Base-by-base conservation (phyloP, 2,329 filamentous ascomycete genomes). In the Teratosphaeria gauchensis region DNA sequence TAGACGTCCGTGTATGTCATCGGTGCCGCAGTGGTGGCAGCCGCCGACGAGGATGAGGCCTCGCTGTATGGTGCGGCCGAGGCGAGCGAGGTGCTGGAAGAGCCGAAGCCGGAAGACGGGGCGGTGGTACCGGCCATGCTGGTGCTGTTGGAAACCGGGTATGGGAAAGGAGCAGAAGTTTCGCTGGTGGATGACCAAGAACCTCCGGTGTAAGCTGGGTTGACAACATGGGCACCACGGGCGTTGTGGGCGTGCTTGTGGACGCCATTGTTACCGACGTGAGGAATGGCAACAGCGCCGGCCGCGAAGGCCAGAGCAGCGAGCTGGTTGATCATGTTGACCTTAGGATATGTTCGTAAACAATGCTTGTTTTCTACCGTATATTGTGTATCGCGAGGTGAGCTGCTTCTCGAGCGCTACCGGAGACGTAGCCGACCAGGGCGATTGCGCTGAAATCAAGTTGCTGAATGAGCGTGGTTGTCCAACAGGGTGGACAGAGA, bases 251-350 rank as follows among this genome's bases (percentile, higher is more conserved):
- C 52, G 24, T 55, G 32, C 69, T 74, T 56, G 61, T 66, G 58
- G 64, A 4, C 24, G 24, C 69, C 56, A 56, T 64, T 56, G 52
- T 64, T 63, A 60, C 59, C 67, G 55, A 61, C 58, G 58, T 65
- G 57, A 58, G 76, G 71, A 57, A 72, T 63, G 56, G 75, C 75
- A 21, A 74, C 68, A 59, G 71, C 75, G 55, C 70, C 67, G 59
- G 71, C 71, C 60, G 72, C 70, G 60, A 79, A 69, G 55, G 75
- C 74, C 72, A 78, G 66, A 60, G 78, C 68, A 62, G 71, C 72
- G 63, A 78, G 65, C 64, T 74, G 70, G 59, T 66, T 67, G 69
- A 67, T 61, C 52, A 54, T 54, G 12, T 54, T 19, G 12, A 54
- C 19, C 32, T 31, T 32, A 11, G 19, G 30, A 54, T 31, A 54